Conservation (phyloP, 2,329 filamentous ascomycete genomes). For the Thyridium curvatum region DNA sequence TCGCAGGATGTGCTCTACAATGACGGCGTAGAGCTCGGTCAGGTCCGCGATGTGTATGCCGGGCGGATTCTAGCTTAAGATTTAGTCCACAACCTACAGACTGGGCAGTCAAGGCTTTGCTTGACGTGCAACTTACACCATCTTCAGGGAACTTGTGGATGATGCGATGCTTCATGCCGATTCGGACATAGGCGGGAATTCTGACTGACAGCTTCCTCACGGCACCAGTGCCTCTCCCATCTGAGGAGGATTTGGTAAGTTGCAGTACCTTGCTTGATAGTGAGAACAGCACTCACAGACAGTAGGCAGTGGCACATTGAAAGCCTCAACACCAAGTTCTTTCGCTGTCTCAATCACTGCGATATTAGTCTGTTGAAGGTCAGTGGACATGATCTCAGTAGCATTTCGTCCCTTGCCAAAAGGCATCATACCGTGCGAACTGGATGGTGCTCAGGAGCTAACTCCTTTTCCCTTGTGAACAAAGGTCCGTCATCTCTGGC, state of each 20-base stretch:
- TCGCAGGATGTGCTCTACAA: constrained; percentile 20
- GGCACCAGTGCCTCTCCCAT: constrained; percentile 23
- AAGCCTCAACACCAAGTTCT: constrained; percentile 17
- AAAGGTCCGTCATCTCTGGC: constrained; percentile 22
- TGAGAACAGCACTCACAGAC: constrained; percentile 21
- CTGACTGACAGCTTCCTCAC: constrained; percentile 25
- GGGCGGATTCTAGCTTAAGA: constrained; percentile 11
- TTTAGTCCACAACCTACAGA: too few relatives aligned
- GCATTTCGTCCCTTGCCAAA: too few relatives aligned
- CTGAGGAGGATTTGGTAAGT: too few relatives aligned
- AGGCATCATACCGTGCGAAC: too few relatives aligned
- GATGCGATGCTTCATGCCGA: constrained; percentile 17
- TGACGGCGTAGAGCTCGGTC: constrained; percentile 17
- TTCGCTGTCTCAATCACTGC: constrained; percentile 19
- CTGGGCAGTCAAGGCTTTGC: too few relatives aligned
- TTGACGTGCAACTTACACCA: constrained; percentile 17
- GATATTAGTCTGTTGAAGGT: constrained; percentile 17
- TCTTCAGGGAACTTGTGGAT: constrained; percentile 26
- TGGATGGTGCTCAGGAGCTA: constrained; percentile 4
- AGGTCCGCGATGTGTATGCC: constrained; percentile 23
- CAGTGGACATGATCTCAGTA: too few relatives aligned
- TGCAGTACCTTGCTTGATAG: too few relatives aligned
- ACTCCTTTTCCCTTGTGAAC: constrained; percentile 19
- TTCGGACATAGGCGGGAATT: constrained; percentile 20
- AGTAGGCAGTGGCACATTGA: constrained; percentile 18